Conservation (phyloP, 306 rosid genomes). For the Vigna radiata region DNA sequence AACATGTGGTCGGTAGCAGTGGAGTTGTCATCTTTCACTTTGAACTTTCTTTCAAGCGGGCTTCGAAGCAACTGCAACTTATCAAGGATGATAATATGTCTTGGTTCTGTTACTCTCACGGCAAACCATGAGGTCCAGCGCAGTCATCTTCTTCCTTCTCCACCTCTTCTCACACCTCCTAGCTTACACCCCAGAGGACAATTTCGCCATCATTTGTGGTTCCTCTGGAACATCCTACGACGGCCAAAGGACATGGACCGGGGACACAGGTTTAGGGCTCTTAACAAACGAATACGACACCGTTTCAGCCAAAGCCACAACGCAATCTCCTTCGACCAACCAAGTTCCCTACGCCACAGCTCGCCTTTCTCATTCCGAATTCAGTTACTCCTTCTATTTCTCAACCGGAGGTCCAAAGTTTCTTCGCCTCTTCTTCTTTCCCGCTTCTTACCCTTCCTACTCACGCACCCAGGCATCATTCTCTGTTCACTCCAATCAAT, state of each 20-base stretch:
- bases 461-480: slow-evolving; percentile 35
- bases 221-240: slow-evolving; percentile 40
- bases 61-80: too few species aligned
- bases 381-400: slow-evolving; percentile 59
- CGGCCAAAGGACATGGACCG: slow-evolving; percentile 43
- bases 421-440: slow-evolving; percentile 55
- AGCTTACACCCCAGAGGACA: slow-evolving; percentile 41
- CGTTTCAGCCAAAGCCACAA: not conserved
- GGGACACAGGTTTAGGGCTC: slow-evolving; percentile 40
- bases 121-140: slow-evolving; percentile 24
- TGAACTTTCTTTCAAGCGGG: too few species aligned
- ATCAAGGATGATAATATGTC: too few species aligned
- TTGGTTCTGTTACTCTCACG: not conserved
- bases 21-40: too few species aligned
- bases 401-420: slow-evolving; percentile 51
- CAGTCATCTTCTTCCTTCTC: not conserved
- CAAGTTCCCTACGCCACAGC: slow-evolving; percentile 40
- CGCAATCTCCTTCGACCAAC: slow-evolving; percentile 22
- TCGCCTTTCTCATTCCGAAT: slow-evolving; percentile 44
- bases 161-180: not conserved
- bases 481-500: slow-evolving; percentile 41
- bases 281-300: slow-evolving; percentile 1
- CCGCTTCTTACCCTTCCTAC: slow-evolving; percentile 25
- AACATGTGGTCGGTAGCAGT: too few species aligned
- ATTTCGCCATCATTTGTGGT: slow-evolving; percentile 49